Conservation (phyloP, 2,329 filamentous ascomycete genomes). For the Penicillium sp. region DNA sequence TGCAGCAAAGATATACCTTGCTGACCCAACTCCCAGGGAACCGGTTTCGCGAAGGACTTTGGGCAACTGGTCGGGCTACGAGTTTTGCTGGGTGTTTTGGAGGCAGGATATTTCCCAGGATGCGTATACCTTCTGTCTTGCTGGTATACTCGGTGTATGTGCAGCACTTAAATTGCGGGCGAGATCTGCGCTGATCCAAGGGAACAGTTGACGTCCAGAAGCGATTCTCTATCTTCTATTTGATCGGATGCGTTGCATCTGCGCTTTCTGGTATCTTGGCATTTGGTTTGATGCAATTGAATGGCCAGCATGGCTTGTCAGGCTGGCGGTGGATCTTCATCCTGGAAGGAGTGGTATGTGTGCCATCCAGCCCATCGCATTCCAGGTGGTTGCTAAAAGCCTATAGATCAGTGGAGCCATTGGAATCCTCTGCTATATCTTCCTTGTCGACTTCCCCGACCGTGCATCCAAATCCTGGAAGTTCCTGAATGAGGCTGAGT, state of each 20-base stretch:
- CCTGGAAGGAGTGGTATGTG: slow-evolving; percentile 48
- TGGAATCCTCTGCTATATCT: slow-evolving; percentile 31
- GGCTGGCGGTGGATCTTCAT: slow-evolving; percentile 60
- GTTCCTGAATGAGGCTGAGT: slow-evolving; percentile 42
- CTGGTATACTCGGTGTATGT: slow-evolving; percentile 60
- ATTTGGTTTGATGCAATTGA: slow-evolving; percentile 42
- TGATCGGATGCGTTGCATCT: slow-evolving; percentile 50
- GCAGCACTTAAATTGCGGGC: not conserved
- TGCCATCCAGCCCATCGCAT: not conserved
- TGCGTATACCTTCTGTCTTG: slow-evolving; percentile 72
- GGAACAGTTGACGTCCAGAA: slow-evolving; percentile 30
- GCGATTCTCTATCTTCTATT: slow-evolving; percentile 48
- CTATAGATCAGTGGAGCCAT: slow-evolving; percentile 28
- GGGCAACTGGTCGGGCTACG: slow-evolving; percentile 26
- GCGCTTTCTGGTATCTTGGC: slow-evolving; percentile 51
- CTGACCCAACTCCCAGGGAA: slow-evolving; percentile 19
- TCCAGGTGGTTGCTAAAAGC: not conserved
- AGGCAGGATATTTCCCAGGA: slow-evolving; percentile 64
- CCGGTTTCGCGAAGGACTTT: slow-evolving; percentile 32
- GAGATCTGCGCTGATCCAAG: slow-evolving; percentile 6
- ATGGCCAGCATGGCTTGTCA: slow-evolving; percentile 44
- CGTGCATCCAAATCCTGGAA: slow-evolving; percentile 31
- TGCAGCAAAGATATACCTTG: not conserved
- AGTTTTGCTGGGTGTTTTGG: slow-evolving; percentile 28
- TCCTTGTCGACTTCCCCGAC: slow-evolving; percentile 42